Percentiles rank a stretch among this genome's conserved stretches.
These are phyloP conservation scores for Steccherinum ochraceum DNA, from an alignment of 768 basidiomycete species.

Conservation along the genomic window DNA sequence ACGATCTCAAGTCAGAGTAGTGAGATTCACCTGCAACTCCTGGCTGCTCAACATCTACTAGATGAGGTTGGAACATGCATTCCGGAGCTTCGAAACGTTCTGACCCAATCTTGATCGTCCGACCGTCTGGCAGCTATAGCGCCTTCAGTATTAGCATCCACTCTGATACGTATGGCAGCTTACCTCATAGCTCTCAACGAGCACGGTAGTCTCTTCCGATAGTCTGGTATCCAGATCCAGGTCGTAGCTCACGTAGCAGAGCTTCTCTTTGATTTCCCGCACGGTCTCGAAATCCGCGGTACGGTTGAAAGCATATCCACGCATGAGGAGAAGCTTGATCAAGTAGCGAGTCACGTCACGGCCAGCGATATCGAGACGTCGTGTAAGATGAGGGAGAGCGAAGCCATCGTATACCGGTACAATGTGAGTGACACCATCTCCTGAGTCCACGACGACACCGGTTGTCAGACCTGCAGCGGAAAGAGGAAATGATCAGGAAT, in stretches of 20 bases:
- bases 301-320: conserved; percentile 99
- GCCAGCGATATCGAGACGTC: conserved; percentile 94
- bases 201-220: conserved; percentile 91
- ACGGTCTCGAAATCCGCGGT: conserved; percentile 99
- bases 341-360: conserved; percentile 97
- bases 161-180: conserved; percentile 15
- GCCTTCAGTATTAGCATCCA: conserved; percentile 7
- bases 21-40: conserved; percentile 75
- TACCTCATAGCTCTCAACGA: conserved; percentile 96
- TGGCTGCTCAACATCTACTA: conserved; percentile 95
- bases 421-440: conserved; percentile 98
- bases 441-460: conserved; percentile 98
- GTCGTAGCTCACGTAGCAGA: conserved; percentile 98
- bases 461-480: conserved; percentile 77
- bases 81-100: conserved; percentile 99
- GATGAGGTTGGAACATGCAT: conserved; percentile 99
- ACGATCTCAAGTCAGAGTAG: not conserved
- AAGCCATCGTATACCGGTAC: conserved; percentile 98
- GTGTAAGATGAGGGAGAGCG: conserved; percentile 90
- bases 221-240: conserved; percentile 91
- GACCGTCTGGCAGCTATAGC: conserved; percentile 84
- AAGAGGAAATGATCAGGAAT: conserved; percentile 3
- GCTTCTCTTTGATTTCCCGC: conserved; percentile 96
- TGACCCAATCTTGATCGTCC: conserved; percentile 94
- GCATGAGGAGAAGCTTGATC: conserved; percentile 98